Base-by-base conservation (phyloP, 805 yeast genomes). In the Saccharomycopsis malanga region DNA sequence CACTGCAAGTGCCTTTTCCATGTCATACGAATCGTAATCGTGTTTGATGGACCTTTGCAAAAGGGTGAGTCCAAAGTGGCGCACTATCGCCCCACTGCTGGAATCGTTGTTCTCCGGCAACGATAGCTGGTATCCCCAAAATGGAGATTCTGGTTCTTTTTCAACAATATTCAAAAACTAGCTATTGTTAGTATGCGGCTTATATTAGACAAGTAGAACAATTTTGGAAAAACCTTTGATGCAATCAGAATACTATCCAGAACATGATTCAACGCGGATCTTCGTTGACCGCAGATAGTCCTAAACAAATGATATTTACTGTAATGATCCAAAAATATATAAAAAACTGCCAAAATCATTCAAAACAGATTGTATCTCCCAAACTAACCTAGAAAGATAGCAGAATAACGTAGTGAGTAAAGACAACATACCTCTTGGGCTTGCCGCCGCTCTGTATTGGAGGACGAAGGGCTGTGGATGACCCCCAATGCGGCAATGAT, bases 51-150 rank as follows among this genome's bases (percentile, higher is more conserved):
- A 77, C 56, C 79, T 71, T 54, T 87, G 87, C 25, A 93, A 65
- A 52, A 93, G 65, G 15, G 91, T 80, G 34, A 93, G 68, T 0
- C 98, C 98, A 62, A 80, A 93, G 63, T 94, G 97, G 52, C 96
- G 79, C 21, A 89, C 88, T 23, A 87, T 79, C 54, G 71, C 76
- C 59, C 82, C 76, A 15, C 46, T 34, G 3, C 24, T 39, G 6
- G 50, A 38, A 38, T 75, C 69, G 20, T 34, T 39, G 34, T 42
- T 76, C 15, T 51, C 49, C 2, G 52, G 52, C 25, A 48, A 41
- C n/a, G 15, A 23, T 49, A 93, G 72, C 61, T 84, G 87, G 64
- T 82, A 91, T 2, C 97, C 97, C 89, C 95, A 87, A 52, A 69
- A 77, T 0, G 98, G 97, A 18, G 95, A 81, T 60, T 89, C 94